These are phyloP conservation scores for Pythium apleroticum DNA, from an alignment of 352 stramenopile genomes.

Conservation along the genomic window DNA sequence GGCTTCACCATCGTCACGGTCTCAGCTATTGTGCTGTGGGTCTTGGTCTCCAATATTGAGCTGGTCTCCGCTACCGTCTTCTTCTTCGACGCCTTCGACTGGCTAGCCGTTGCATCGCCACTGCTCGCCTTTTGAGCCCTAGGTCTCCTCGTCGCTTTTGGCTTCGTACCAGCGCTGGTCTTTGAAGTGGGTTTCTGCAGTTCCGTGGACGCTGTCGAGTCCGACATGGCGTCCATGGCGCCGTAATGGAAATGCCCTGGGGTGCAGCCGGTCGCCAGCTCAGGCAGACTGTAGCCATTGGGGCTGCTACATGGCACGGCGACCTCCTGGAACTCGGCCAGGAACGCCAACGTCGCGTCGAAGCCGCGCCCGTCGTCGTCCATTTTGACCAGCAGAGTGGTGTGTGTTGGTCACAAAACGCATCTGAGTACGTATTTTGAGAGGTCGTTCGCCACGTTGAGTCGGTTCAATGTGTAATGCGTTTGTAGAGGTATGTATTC, in stretches of 20 bases:
- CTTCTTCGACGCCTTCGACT: background rate
- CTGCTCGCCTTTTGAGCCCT: background rate
- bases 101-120: background rate
- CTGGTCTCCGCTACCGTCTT: background rate
- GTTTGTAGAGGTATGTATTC: background rate
- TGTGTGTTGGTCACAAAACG: background rate
- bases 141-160: background rate
- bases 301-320: slow-evolving; percentile 23
- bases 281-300: background rate
- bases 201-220: background rate
- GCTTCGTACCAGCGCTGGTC: background rate
- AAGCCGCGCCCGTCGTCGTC: slow-evolving; percentile 26
- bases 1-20: slow-evolving; percentile 20
- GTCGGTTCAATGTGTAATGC: too few relatives aligned
- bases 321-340: slow-evolving; percentile 36
- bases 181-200: background rate
- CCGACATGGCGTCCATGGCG: background rate
- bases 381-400: slow-evolving; percentile 2
- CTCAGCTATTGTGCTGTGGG: slow-evolving; percentile 17
- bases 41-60: background rate
- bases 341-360: slow-evolving; percentile 42
- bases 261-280: background rate
- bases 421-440: background rate
- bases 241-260: background rate
- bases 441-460: too few relatives aligned